Base-by-base conservation (phyloP, 371 early-diverging fungal species). In the Chytridium lagenaria region DNA sequence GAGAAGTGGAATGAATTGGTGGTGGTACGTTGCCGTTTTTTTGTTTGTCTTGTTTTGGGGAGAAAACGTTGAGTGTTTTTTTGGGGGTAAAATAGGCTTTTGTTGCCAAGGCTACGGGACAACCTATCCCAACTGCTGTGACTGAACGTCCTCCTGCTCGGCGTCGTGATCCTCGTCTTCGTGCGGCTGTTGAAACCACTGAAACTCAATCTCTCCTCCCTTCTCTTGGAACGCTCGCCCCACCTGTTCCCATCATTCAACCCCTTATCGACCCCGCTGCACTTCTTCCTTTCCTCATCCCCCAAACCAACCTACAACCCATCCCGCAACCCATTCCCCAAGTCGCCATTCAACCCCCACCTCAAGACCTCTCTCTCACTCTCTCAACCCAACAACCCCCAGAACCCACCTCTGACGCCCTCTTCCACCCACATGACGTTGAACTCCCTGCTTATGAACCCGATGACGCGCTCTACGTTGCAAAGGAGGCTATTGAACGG, bases 401-500 rank as follows among this genome's bases (percentile, higher is more conserved):
- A 5, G n/a, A 64, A 64, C 31, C 28, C 12, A 30, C 34, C 64
- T 10, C 55, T 15, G 76, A 69, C 61, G 72, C 72, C 31, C 67
- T 37, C 7, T 72, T 72, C 36, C 52, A 67, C 38, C 72, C 76
- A 30, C 23, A 16, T 26, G 16, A 12, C 16, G 71, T 67, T n/a
- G 37, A 23, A 38, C 34, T 74, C 28, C 50, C 68, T 7, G 68
- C 26, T 7, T 55, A 37, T 23, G 12, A 69, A 28, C 15, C 44
- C 2, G 71, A 68, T 15, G 71, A 68, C 22, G 36, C n/a, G 2
- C 36, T 33, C 5, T 16, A 38, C 23, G 64, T 68, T 12, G 67
- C 51, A 57, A 31, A 51, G 28, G 77, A 72, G 30, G 74, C 79
- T n/a, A 40, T 81, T 15, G 52, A 59, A 50, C 69, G 81, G 16